phyloP scores from a whole-genome alignment of 2,329 filamentous ascomycete genomes.

The Fusarium floridanum region DNA sequence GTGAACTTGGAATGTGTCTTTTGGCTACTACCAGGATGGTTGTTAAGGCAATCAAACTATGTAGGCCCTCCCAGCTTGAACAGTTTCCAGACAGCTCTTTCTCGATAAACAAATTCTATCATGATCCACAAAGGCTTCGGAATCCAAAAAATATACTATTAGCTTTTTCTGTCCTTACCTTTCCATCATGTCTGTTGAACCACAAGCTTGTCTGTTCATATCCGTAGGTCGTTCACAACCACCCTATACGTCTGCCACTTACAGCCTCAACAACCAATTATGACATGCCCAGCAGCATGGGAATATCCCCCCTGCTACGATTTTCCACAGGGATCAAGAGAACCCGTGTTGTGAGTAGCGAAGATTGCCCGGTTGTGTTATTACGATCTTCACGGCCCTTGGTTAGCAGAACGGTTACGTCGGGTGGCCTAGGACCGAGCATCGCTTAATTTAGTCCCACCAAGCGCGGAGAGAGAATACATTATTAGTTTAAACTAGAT shows the following conservation, averaged over 20 bases:
- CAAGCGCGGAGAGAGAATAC: neutral
- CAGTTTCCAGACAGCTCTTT: neutral
- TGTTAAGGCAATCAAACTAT: rapidly evolving
- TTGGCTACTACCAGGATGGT: neutral
- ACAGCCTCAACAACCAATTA: conserved; percentile 24
- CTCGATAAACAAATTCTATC: neutral
- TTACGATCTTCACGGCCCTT: neutral
- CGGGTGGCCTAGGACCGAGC: neutral
- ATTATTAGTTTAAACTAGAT: neutral
- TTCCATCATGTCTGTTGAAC: conserved; percentile 24
- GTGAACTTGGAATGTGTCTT: neutral
- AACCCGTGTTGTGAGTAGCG: conserved; percentile 28
- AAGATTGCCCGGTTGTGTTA: neutral
- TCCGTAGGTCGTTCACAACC: neutral
- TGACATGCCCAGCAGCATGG: conserved; percentile 29
- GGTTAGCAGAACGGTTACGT: conserved; percentile 17
- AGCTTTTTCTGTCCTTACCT: neutral
- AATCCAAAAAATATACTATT: neutral
- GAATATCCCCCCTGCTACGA: conserved; percentile 33
- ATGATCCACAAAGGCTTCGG: neutral
- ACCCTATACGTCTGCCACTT: conserved; percentile 29
- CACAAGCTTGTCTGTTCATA: conserved; percentile 7
- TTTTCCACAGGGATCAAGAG: conserved; percentile 25
- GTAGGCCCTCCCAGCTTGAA: neutral
- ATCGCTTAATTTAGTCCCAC: no score